Evolutionary conservation across 805 yeast species (phyloP).

Genomic region (Saccharomycopsis capsularis): DNA sequence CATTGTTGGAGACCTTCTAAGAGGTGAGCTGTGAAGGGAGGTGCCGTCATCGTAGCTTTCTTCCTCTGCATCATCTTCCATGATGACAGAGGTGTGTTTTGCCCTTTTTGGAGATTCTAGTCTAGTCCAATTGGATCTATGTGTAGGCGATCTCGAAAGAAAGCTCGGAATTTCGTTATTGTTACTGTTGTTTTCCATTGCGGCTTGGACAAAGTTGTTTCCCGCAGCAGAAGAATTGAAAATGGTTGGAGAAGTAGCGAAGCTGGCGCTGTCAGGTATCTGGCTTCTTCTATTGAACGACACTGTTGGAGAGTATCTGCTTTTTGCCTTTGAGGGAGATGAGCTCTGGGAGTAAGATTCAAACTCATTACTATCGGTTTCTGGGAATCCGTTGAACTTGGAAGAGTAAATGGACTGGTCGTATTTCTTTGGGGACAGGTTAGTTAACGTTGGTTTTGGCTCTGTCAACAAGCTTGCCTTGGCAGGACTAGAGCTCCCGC

Average conservation of each 20-base stretch:
- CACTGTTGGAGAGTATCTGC: constrained; percentile 39
- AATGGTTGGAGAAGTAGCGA: constrained; percentile 33
- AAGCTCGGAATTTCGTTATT: constrained; percentile 27
- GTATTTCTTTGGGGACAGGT: constrained; percentile 15
- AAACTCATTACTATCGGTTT: not conserved
- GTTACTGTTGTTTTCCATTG: constrained; percentile 29
- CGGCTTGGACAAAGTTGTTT: constrained; percentile 32
- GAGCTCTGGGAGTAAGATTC: constrained; percentile 4
- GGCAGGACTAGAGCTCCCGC: constrained; percentile 16
- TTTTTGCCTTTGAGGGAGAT: constrained; percentile 17
- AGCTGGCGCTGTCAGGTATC: constrained; percentile 24
- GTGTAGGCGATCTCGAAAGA: constrained; percentile 34
- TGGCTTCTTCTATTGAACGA: constrained; percentile 31
- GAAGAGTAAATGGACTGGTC: constrained; percentile 14
- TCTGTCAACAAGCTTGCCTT: constrained; percentile 10
- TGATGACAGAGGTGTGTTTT: constrained; percentile 41
- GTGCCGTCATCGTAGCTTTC: constrained; percentile 21
- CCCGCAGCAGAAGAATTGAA: constrained; percentile 34
- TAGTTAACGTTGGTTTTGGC: constrained; percentile 17
- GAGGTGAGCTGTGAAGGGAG: constrained; percentile 18
- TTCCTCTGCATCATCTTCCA: constrained; percentile 35
- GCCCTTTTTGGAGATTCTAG: constrained; percentile 67
- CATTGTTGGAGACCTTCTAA: constrained; percentile 23
- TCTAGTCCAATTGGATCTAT: constrained; percentile 61
- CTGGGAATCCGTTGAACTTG: constrained; percentile 17